These are phyloP conservation scores for Hericium alpestre DNA, from an alignment of 768 basidiomycete genomes.

Conservation along the genomic window DNA sequence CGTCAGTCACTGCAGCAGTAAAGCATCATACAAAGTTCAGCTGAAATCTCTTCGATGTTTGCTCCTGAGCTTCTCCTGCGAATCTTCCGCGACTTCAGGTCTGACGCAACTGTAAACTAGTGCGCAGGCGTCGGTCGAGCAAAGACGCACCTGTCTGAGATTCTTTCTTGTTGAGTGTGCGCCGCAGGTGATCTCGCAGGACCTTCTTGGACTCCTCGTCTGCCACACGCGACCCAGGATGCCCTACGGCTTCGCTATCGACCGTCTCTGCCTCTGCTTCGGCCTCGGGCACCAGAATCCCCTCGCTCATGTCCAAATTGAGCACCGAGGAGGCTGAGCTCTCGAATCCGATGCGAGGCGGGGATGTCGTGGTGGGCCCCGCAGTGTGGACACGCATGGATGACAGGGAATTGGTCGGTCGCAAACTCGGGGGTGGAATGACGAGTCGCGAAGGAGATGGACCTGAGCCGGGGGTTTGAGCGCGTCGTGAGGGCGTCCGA, in stretches of 20 bases:
- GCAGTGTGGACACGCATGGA: slow-evolving; percentile 41
- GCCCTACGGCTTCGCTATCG: slow-evolving; percentile 42
- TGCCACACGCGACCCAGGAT: slow-evolving; percentile 27
- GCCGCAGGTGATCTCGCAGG: slow-evolving; percentile 62
- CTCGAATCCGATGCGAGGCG: slow-evolving; percentile 5
- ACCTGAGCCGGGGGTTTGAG: slow-evolving; percentile 27
- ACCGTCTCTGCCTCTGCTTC: slow-evolving; percentile 50
- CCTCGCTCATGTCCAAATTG: slow-evolving; percentile 54
- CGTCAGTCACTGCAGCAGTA: neutral
- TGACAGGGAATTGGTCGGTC: slow-evolving; percentile 45
- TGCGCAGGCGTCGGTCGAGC: neutral
- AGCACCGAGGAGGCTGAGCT: slow-evolving; percentile 58
- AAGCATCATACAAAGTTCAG: slow-evolving; percentile 1
- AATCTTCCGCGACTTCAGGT: slow-evolving; percentile 9
- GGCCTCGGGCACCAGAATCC: slow-evolving; percentile 61
- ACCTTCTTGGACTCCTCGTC: slow-evolving; percentile 54
- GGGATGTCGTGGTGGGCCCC: neutral
- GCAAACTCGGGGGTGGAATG: slow-evolving; percentile 39
- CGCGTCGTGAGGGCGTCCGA: slow-evolving; percentile 22
- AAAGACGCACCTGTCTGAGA: slow-evolving; percentile 35
- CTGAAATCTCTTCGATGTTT: slow-evolving; percentile 12
- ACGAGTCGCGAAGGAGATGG: slow-evolving; percentile 43
- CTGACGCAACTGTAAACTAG: neutral
- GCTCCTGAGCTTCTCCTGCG: slow-evolving; percentile 7
- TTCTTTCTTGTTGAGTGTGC: slow-evolving; percentile 46